Evolutionary conservation across 2,329 filamentous ascomycete species (phyloP), one percentile per base, ranked within the genome.

Genomic region (Nigrospora oryzae): DNA sequence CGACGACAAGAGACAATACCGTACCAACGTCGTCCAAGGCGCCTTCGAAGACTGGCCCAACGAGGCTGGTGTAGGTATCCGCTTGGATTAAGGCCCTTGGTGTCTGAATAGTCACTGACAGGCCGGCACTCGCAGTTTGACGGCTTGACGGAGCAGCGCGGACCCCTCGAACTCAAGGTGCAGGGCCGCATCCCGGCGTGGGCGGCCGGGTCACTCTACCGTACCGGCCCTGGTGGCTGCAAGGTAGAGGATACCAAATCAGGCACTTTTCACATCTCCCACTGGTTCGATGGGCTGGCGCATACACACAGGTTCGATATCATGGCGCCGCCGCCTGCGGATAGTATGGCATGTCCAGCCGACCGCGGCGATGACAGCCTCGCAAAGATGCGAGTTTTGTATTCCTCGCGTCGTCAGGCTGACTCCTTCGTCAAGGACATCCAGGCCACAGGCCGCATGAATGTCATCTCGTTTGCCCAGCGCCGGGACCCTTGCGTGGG

Each of bases 261-360:
- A 37, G 65, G 64, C 14, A 63, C 58, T 2, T 71, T 71, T 49
- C 63, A 63, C 31, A 59, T 73, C 7, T 66, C 63, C 12, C 75
- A 80, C 54, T 80, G 76, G 76, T 81, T 81, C 49, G 77, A 81
- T 55, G 74, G 73, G 15, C 71, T 78, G 51, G 63, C 69, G 37
- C 63, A 71, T 48, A 56, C 70, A 2, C 76, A 81, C 58, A 71
- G 74, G 16, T 81, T 81, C 54, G 66, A 79, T 46, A 72, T 81
- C 19, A 52, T 70, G 33, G 55, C 63, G 0, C 53, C 65, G 1
- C 55, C 60, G 6, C 50, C 60, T 5, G 50, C 55, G 0, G 47
- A 32, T 35, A 8, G 19, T 15, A 6, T 4, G 19, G 6, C 4
- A 23, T 23, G 4, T 4, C 19, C 19, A 6, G n/a, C n/a, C 23